phyloP scores from a whole-genome alignment of 1,284 basidiomycete genomes.

The Thelephora terrestris region DNA sequence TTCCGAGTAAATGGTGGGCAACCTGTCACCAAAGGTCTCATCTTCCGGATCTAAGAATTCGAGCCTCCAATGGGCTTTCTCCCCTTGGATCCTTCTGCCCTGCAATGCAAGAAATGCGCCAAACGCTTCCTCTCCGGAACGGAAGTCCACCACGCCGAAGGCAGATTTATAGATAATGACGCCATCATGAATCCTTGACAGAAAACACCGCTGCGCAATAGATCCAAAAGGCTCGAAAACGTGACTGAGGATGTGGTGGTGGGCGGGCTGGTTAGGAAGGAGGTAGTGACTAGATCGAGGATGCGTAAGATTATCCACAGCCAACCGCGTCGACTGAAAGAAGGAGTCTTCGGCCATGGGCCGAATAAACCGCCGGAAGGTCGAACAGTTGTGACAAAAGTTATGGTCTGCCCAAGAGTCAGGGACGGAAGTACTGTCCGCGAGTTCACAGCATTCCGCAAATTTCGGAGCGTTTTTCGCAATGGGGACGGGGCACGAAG shows the following conservation, averaged over 20 bases:
- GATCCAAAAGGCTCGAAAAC: not conserved
- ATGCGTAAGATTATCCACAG: not conserved
- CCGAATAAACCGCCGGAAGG: not conserved
- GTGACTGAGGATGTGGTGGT: not conserved
- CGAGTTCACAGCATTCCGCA: not conserved
- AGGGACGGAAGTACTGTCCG: not conserved
- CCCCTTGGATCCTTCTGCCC: not conserved
- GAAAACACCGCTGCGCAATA: not conserved
- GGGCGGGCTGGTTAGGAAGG: not conserved
- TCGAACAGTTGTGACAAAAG: not conserved
- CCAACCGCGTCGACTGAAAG: not conserved
- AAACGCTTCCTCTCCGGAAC: not conserved
- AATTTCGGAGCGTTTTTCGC: not conserved
- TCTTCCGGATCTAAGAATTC: constrained; percentile 1
- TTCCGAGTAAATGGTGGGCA: too few species aligned
- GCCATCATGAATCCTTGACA: not conserved
- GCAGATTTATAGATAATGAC: not conserved
- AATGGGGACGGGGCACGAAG: not conserved
- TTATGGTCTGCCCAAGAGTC: not conserved
- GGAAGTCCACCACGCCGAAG: not conserved
- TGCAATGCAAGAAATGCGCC: not conserved
- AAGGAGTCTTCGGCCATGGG: not conserved
- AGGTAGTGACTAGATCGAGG: not conserved
- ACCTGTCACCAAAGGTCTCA: not conserved
- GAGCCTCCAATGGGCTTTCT: not conserved